Evolutionary conservation across 306 rosid species (phyloP), one percentile per base, ranked within the genome.

Genomic region (Cucumis hystrix): DNA sequence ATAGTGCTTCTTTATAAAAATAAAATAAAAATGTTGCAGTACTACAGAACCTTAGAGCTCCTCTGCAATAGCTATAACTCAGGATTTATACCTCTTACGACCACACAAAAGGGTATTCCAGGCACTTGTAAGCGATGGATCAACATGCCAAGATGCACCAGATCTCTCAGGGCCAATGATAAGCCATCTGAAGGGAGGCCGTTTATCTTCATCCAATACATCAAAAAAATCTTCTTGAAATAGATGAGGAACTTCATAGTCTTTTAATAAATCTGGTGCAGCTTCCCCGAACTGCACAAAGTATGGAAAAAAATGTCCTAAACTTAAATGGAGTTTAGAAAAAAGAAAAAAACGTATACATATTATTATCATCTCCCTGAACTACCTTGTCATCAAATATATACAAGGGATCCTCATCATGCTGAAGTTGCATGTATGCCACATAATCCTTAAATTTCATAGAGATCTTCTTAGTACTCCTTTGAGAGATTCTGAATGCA

Each of bases 121-220:
- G 72, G 99, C 99, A 83, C 99, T 95, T 67, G 99, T 95, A 78
- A 95, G 97, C 79, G 97, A 90, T 52, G 99, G 99, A 89, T 95
- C 99, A 86, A 95, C 96, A 88, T 95, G 99, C 99, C 99, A 95
- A 56, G 99, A 92, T 64, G 99, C 97, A 67, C 99, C 99, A 78
- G 99, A 95, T 85, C 97, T 92, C 90, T 92, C 88, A 64, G 99
- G 99, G 71, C 97, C 99, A 82, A 92, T 87, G 75, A 95, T 90
- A 81, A 95, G 84, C 97, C 99, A 95, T 89, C 97, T 90, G 84
- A 85, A 95, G 69, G 99, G 87, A 59, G 99, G 99, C 75, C 99
- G 89, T 74, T 89, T 85, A 73, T 95, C 96, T 62, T 74, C 80
- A 72, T 91, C 93, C 80, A 95, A 81, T 79, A 87, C 82, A 84